Percentiles rank a stretch among this genome's conserved stretches.
Evolutionary conservation across 2,329 filamentous ascomycete genomes (phyloP).

Genomic region (Aspergillus ibericus): DNA sequence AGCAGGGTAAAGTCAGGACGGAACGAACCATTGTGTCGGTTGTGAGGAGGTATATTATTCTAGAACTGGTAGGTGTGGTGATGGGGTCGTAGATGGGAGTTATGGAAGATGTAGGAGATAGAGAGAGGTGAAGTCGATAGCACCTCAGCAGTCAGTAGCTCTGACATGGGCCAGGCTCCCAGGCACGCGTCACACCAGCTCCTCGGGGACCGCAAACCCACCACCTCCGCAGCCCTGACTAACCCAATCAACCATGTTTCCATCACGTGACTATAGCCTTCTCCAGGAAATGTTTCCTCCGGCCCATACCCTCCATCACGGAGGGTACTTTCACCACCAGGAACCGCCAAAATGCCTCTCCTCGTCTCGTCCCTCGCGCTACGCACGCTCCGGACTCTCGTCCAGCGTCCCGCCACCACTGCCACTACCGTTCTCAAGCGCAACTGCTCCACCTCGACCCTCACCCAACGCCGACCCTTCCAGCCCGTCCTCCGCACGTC

Average conservation of each 20-base stretch:
- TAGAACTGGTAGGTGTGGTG: background rate
- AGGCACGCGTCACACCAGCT: conserved; percentile 37
- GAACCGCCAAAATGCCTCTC: conserved; percentile 33
- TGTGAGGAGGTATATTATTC: background rate
- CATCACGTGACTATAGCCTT: conserved; percentile 26
- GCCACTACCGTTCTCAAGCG: conserved; percentile 17
- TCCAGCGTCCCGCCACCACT: conserved; percentile 26
- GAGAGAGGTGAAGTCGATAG: conserved; percentile 22
- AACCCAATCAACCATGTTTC: conserved; percentile 2
- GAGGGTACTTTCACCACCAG: background rate
- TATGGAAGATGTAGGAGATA: conserved; percentile 12
- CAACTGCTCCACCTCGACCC: conserved; percentile 23
- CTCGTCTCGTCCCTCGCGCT: conserved; percentile 36
- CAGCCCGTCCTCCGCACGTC: conserved; percentile 33
- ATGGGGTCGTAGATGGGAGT: background rate
- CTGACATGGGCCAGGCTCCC: conserved; percentile 20
- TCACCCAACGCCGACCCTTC: conserved; percentile 20
- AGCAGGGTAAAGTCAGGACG: conserved; percentile 13
- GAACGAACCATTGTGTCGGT: conserved; percentile 33
- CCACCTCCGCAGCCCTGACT: conserved; percentile 25
- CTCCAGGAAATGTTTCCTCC: conserved; percentile 18
- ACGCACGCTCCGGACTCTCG: conserved; percentile 35
- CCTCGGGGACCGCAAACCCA: conserved; percentile 24
- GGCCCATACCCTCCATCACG: background rate
- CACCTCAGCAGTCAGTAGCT: conserved; percentile 1